Conservation (phyloP, 345 rosid genomes). For the Eucalyptus polyanthemos region DNA sequence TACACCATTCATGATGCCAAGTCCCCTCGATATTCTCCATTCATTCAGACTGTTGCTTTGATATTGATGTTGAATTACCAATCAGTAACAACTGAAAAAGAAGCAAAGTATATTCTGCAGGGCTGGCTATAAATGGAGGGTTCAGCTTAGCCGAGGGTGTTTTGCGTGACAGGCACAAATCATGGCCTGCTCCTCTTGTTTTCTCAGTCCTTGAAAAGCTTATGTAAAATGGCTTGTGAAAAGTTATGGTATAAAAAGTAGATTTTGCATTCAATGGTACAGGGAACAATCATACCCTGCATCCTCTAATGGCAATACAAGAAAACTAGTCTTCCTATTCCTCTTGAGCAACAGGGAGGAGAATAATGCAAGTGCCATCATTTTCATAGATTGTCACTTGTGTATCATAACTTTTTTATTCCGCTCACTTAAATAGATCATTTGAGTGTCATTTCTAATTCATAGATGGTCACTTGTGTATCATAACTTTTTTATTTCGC, state of each 20-base stretch:
- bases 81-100: not conserved
- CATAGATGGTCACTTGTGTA: too few species aligned
- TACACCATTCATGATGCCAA: not conserved
- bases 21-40: not conserved
- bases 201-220: not conserved
- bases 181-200: not conserved
- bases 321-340: not conserved
- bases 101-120: not conserved
- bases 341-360: rapidly evolving
- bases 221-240: not conserved
- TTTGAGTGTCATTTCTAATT: too few species aligned
- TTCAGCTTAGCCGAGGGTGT: not conserved
- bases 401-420: too few species aligned
- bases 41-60: not conserved
- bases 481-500: too few species aligned
- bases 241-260: not conserved
- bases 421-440: too few species aligned
- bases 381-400: too few species aligned
- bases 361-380: too few species aligned
- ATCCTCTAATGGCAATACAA: not conserved
- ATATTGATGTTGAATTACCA: not conserved
- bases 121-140: not conserved
- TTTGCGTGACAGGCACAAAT: not conserved
- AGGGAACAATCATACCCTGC: not conserved
- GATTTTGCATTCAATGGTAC: not conserved